phyloP scores from a whole-genome alignment of 164 flowering plant genomes.

The Macadamia tetraphylla region DNA sequence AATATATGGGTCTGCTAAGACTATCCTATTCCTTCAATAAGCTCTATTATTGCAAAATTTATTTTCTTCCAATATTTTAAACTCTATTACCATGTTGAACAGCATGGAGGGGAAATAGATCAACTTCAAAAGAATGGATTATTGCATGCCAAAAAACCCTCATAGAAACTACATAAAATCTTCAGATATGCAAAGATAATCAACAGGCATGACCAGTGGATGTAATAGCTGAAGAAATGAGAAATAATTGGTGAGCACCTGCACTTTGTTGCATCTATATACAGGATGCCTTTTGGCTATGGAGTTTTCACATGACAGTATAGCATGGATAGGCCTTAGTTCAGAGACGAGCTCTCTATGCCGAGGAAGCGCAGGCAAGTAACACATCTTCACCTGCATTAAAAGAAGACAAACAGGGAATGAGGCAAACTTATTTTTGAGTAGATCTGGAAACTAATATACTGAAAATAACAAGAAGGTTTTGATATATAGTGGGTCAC shows the following conservation, averaged over 20 bases:
- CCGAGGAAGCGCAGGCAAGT: conserved; percentile 78
- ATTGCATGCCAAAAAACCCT: no score
- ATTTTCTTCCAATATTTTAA: neutral
- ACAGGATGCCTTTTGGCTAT: conserved; percentile 72
- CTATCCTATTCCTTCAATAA: neutral
- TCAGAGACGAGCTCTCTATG: conserved; percentile 57
- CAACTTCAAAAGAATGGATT: no score
- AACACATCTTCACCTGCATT: conserved; percentile 57
- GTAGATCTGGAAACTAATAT: neutral
- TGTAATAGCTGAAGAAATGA: neutral
- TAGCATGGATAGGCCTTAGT: conserved; percentile 67
- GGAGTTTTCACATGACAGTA: conserved; percentile 41
- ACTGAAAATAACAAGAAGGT: neutral
- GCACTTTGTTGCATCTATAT: conserved; percentile 74
- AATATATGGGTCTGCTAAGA: neutral
- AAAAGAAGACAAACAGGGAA: neutral
- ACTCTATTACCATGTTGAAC: neutral
- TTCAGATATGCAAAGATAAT: neutral
- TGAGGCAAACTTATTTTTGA: neutral
- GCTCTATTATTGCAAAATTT: neutral
- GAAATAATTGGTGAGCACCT: conserved; percentile 38
- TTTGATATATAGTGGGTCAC: no score
- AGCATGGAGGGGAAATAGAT: neutral
- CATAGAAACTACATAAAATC: neutral
- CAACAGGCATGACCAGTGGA: neutral